phyloP scores from a whole-genome alignment of 176 grass and related monocot species.

The Chrysopogon serrulatus region DNA sequence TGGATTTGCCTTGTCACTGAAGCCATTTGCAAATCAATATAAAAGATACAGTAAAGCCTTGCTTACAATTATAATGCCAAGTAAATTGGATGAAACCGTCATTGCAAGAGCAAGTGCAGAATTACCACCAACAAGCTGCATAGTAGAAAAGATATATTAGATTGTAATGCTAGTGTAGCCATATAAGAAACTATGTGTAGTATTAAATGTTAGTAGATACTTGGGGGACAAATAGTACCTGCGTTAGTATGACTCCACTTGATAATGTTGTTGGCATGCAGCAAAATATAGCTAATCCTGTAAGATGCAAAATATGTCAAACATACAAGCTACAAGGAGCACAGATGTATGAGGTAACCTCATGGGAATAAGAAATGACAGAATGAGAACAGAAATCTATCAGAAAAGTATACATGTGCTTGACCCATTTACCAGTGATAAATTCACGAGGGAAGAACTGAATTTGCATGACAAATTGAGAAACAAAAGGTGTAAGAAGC shows the following conservation, averaged over 20 bases:
- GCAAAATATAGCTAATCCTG: slow-evolving; percentile 90
- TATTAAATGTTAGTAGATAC: neutral
- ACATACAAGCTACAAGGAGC: neutral
- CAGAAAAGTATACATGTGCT: neutral
- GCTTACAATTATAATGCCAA: slow-evolving; percentile 92
- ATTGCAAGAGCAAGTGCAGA: slow-evolving; percentile 85
- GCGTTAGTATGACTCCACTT: slow-evolving; percentile 87
- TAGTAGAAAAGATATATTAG: slow-evolving; percentile 9
- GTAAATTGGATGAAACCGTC: slow-evolving; percentile 84
- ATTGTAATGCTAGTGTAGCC: neutral
- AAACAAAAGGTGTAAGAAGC: slow-evolving; percentile 68
- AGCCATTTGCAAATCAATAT: neutral
- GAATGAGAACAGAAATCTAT: slow-evolving; percentile 1
- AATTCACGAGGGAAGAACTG: slow-evolving; percentile 78
- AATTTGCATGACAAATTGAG: slow-evolving; percentile 64
- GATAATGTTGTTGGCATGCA: slow-evolving; percentile 97
- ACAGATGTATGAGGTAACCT: neutral
- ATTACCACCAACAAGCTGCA: slow-evolving; percentile 79
- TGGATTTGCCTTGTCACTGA: neutral
- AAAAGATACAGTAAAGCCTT: slow-evolving; percentile 1
- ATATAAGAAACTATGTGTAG: neutral
- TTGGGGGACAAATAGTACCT: slow-evolving; percentile 23
- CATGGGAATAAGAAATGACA: slow-evolving; percentile 12
- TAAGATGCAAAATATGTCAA: slow-evolving; percentile 27
- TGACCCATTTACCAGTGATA: slow-evolving; percentile 65